Evolutionary conservation across 1,284 basidiomycete genomes (phyloP), one percentile per base, ranked within the genome.

Genomic region (Ganoderma meredithae): DNA sequence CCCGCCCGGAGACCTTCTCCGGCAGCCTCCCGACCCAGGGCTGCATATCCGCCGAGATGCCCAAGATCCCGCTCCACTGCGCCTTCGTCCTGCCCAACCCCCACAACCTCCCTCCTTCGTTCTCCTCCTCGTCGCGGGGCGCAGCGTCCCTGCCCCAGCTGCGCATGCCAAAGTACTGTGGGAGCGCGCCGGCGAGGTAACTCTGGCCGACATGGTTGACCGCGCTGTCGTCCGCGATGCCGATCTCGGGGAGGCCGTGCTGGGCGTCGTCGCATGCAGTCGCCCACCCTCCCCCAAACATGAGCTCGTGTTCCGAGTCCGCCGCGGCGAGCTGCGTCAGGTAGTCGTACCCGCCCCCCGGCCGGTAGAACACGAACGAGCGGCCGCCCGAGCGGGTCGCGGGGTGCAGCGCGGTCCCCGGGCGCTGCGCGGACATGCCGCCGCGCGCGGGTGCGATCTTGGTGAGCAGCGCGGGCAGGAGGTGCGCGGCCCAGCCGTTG

Each of bases 401-500:
- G 1, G 72, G 56, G n/a, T 71, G 71, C 13, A 77, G 72, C 27
- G 72, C 75, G 43, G 74, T 76, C 72, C 86, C 80, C 41, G 91
- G 83, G 60, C 85, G 81, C 74, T 93, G 90, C 0, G 91, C 89
- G 59, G 88, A 86, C 86, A 93, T 92, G 65, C 85, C 86, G 10
- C 85, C 90, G 31, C 91, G 83, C 0, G 83, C 78, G 9, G 89
- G 88, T 36, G 90, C 76, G 65, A 88, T 80, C 68, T 83, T 85
- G 56, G 77, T 76, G 41, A 83, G 83, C 70, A 85, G 74, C 0
- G 80, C 78, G 22, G 76, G 71, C 65, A 94, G 79, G 25, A 95
- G 88, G 73, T 91, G 87, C 0, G 90, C 87, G 6, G 83, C 82
- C 84, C 93, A 94, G 43, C 84, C 93, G 76, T 95, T 95, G 1